Evolutionary conservation across 768 basidiomycete genomes (phyloP).

Genomic region (Pisolithus sp.): DNA sequence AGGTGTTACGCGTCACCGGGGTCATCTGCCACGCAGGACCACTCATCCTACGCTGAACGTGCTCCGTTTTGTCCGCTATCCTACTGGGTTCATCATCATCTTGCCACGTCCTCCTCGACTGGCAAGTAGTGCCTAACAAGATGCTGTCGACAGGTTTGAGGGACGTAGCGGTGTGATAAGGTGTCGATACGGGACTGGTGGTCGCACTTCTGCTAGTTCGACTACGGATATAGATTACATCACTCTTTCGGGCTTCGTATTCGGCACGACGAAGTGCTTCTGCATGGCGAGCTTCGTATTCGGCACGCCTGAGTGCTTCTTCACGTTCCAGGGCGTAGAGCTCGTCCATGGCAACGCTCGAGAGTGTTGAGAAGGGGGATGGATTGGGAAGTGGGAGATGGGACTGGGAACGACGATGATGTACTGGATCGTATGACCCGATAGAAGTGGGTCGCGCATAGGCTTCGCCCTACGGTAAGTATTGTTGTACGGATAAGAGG

Average conservation of each 20-base stretch:
- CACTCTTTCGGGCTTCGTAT: constrained; percentile 48
- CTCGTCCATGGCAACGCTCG: constrained; percentile 80
- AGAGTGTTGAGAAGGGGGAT: constrained; percentile 60
- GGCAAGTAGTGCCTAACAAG: constrained; percentile 32
- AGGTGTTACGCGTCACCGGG: constrained; percentile 31
- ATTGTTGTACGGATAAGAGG: constrained; percentile 10
- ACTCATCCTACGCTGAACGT: constrained; percentile 42
- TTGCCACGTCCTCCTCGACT: constrained; percentile 15
- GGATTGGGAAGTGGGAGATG: constrained; percentile 26
- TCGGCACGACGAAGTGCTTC: constrained; percentile 62
- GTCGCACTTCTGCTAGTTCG: constrained; percentile 57
- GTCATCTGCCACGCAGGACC: constrained; percentile 53
- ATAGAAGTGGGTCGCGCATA: constrained; percentile 53
- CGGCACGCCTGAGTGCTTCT: constrained; percentile 79
- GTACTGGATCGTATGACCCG: constrained; percentile 36
- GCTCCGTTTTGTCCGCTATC: constrained; percentile 19
- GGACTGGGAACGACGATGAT: constrained; percentile 24
- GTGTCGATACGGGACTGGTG: constrained; percentile 55
- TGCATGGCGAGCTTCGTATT: constrained; percentile 75
- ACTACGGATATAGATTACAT: constrained; percentile 32
- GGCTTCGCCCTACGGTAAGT: constrained; percentile 39
- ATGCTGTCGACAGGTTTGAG: constrained; percentile 33
- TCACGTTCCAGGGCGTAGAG: constrained; percentile 82
- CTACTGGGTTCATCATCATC: constrained; percentile 22
- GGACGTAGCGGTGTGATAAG: constrained; percentile 23